Base-by-base conservation (phyloP, 1,284 basidiomycete species). In the Apiotrichum siamense region DNA sequence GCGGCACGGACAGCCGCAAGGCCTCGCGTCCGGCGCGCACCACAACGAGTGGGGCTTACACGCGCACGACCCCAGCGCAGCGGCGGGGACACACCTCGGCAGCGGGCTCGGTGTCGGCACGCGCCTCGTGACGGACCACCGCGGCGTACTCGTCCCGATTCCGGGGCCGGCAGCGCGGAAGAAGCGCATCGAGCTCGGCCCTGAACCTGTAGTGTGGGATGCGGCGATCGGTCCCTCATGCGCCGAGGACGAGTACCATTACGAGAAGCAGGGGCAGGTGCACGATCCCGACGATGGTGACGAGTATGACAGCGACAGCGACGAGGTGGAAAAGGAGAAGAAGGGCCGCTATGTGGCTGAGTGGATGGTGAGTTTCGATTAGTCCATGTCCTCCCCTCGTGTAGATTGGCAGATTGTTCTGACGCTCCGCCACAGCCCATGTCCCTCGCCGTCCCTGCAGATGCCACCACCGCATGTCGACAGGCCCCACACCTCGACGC, bases 151-250 rank as follows among this genome's bases (percentile, higher is more conserved):
- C 11, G 27, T 54, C 31, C 43, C 45, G 46, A 45, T 51, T 21
- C 42, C 37, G 2, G 29, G 10, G n/a, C 23, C 38, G 36, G 17
- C 43, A n/a, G n/a, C n/a, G n/a, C n/a, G n/a, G 26, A 29, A 48
- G 42, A 29, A 36, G 44, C 21, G 31, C 12, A 24, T 23, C 2
- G 40, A 36, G 32, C 40, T 57, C 4, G 55, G 55, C 11, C 50
- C 50, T 4, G 48, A 49, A 32, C 50, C 50, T 10, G 33, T 31
- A 20, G 24, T 52, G 25, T 57, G 50, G 50, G 55, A 57, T 24
- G 55, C 36, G 12, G 46, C 44, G 37, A 38, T 54, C 2, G 42
- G 43, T n/a, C n/a, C n/a, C n/a, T n/a, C n/a, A n/a, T n/a, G 38
- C 24, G 24, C 23, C 13, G 38, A n/a, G 38, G 24, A 21, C 15